Base-by-base conservation (phyloP, 176 grass and related monocot genomes). In the Luzula sylvatica region DNA sequence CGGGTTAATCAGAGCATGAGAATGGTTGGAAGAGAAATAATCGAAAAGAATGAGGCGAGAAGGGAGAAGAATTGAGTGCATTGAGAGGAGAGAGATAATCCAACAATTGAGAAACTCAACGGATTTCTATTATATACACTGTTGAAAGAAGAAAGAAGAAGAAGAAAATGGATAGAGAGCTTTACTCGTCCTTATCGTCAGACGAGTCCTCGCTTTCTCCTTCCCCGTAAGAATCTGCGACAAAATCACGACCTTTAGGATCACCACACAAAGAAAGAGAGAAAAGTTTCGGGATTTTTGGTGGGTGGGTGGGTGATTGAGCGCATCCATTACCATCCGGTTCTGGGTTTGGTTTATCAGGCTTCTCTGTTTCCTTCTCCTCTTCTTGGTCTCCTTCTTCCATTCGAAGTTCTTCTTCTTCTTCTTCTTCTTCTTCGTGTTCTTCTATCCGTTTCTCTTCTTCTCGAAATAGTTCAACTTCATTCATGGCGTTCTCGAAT, bases 61-160 rank as follows among this genome's bases (percentile, higher is more conserved):
- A 35, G 5, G 30, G 9, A 35, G 30, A 9, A 35, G 9, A 35
- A 35, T 4, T 35, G 7, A 35, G 30, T 9, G 9, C 30, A 35
- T 35, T 35, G 30, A 35, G 9, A 35, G 30, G 9, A 35, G 30
- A 35, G 9, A 35, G 9, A 35, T 35, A 35, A 35, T 35, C 30
- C 1, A 60, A 42, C 20, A 60, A 61, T 61, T 23, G 56, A 5
- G 18, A 42, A 58, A 58, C 11, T 39, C 9, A 38, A 58, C 11
- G 39, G 2, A 24, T 15, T 24, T 25, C 20, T 40, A 4, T 1
- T 30, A 58, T 58, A 8, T 12, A 52, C 20, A 25, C 20, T 46
- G 15, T 5, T 1, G 8, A 39, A 20, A 9, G 17, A 57, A 20
- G 1, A 18, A 8, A 57, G 25, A 57, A 20, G 15, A n/a, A 46